Conservation (phyloP, 2,329 filamentous ascomycete species). For the Beauveria asiatica region DNA sequence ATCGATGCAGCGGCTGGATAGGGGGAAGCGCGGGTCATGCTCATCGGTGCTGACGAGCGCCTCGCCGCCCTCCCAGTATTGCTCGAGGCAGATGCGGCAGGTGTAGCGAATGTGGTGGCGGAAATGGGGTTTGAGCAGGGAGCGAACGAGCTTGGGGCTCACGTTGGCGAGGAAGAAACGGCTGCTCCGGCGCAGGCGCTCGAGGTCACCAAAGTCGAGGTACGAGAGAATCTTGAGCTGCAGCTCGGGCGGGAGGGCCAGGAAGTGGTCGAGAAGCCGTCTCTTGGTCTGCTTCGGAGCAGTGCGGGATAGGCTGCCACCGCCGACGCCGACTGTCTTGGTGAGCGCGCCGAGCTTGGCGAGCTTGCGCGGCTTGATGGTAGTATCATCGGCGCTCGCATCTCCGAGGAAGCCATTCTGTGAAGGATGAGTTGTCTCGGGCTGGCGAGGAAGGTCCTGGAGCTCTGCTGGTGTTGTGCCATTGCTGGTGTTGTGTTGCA, state of each 20-base stretch:
- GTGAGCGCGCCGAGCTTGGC: neutral
- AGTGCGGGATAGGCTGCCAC: neutral
- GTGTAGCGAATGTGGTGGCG: conserved; percentile 26
- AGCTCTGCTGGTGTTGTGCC: neutral
- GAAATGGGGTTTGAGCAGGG: conserved; percentile 26
- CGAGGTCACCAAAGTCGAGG: conserved; percentile 35
- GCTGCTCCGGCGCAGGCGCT: conserved; percentile 33
- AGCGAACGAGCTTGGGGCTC: conserved; percentile 25
- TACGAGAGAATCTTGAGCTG: conserved; percentile 32
- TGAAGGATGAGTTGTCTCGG: neutral
- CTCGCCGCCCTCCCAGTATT: conserved; percentile 21
- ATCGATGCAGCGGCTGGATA: conserved; percentile 31
- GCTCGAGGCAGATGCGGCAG: conserved; percentile 32
- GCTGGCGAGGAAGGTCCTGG: neutral
- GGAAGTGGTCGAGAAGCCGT: conserved; percentile 16
- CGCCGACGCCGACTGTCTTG: neutral
- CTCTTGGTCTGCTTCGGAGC: neutral
- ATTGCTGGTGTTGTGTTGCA: neutral
- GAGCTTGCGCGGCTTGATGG: neutral
- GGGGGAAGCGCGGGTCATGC: conserved; percentile 25
- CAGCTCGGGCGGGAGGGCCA: conserved; percentile 33
- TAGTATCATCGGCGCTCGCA: neutral
- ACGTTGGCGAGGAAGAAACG: conserved; percentile 27
- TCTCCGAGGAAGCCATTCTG: neutral
- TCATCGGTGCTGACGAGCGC: conserved; percentile 25